Conservation (phyloP, 2,329 filamentous ascomycete species). For the Didymella arachidicola region DNA sequence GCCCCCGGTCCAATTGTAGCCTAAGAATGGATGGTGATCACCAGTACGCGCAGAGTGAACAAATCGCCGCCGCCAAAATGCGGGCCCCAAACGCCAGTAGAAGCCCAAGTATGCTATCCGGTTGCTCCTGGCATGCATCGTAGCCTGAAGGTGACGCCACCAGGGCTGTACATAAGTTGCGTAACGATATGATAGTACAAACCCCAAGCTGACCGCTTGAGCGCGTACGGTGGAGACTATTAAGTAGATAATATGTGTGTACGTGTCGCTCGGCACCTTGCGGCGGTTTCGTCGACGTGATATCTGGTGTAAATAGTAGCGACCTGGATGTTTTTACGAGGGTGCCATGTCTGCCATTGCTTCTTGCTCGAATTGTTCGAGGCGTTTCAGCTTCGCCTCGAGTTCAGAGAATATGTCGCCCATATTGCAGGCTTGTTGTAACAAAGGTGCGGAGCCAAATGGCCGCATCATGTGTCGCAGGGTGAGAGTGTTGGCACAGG, state of each 20-base stretch:
- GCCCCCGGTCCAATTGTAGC: conserved; percentile 13
- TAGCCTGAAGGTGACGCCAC: conserved; percentile 10
- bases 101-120: conserved; percentile 7
- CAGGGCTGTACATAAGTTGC: conserved; percentile 13
- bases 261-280: conserved; percentile 7
- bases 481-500: conserved; percentile 79
- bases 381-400: conserved; percentile 67
- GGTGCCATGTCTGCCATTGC: conserved; percentile 40
- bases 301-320: neutral
- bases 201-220: neutral
- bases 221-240: neutral
- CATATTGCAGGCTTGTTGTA: conserved; percentile 81
- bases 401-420: conserved; percentile 71
- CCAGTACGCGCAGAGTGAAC: conserved; percentile 4
- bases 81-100: conserved; percentile 10
- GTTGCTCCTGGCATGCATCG: conserved; percentile 1
- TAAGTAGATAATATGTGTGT: conserved; percentile 2
- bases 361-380: conserved; percentile 56
- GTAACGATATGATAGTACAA: conserved; percentile 15
- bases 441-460: conserved; percentile 67
- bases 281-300: neutral
- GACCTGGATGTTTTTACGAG: conserved; percentile 20
- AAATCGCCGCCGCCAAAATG: neutral
- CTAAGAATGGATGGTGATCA: conserved; percentile 10
- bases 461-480: conserved; percentile 82